Evolutionary conservation across 139 green algal species (phyloP).

Genomic region (Chlorella sp.): DNA sequence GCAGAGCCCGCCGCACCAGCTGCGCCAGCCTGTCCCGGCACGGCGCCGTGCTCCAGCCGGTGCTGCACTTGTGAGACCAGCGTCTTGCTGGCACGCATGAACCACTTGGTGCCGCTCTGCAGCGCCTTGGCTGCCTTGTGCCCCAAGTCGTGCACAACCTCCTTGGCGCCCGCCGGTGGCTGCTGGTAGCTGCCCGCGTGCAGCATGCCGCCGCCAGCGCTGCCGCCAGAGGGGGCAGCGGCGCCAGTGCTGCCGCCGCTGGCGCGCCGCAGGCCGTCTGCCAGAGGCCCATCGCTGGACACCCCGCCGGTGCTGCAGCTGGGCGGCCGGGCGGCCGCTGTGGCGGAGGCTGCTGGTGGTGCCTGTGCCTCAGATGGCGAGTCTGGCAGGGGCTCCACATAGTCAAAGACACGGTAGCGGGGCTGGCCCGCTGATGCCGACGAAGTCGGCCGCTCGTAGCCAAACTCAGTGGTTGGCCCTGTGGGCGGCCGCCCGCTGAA

Average conservation of each 20-base stretch:
- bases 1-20: neutral
- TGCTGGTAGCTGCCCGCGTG: neutral
- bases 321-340: neutral
- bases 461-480: neutral
- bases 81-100: conserved; percentile 46
- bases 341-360: neutral
- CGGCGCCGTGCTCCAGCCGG: conserved; percentile 10
- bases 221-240: neutral
- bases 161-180: neutral
- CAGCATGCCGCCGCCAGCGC: neutral
- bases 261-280: neutral
- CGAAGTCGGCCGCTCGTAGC: neutral
- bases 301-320: neutral
- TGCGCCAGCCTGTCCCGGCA: neutral
- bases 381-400: neutral
- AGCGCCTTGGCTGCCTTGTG: conserved; percentile 44
- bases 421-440: neutral
- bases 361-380: neutral
- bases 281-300: neutral
- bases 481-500: neutral
- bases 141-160: conserved; percentile 14
- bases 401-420: conserved; percentile 31
- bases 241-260: neutral
- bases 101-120: conserved; percentile 44
- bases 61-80: conserved; percentile 46